phyloP scores from a whole-genome alignment of 2,329 filamentous ascomycete species.

The Lomentospora prolificans region DNA sequence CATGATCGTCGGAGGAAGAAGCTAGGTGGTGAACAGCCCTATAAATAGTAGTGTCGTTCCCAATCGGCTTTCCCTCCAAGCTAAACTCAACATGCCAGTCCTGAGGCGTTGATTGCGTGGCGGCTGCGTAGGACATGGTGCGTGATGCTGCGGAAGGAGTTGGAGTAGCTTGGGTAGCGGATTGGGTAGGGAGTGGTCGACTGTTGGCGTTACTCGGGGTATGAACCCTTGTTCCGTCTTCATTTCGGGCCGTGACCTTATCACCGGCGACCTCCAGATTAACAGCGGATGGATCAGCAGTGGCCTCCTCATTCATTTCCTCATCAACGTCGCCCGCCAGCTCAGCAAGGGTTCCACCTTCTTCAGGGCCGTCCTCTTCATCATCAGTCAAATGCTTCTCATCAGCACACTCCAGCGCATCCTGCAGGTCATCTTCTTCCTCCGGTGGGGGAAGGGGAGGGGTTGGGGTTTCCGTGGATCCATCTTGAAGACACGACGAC shows the following conservation, averaged over 20 bases:
- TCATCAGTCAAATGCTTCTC: constrained; percentile 74
- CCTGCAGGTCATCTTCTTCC: constrained; percentile 52
- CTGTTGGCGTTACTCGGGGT: constrained; percentile 59
- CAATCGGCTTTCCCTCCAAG: constrained; percentile 71
- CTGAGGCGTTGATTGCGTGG: constrained; percentile 68
- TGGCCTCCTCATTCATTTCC: constrained; percentile 61
- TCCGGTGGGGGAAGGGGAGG: constrained; percentile 41
- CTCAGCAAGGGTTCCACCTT: constrained; percentile 57
- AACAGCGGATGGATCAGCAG: constrained; percentile 68
- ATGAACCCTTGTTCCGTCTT: constrained; percentile 78
- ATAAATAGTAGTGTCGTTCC: constrained; percentile 92
- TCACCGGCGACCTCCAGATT: constrained; percentile 85
- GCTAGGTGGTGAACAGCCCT: constrained; percentile 70
- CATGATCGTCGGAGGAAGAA: constrained; percentile 47
- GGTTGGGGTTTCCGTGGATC: constrained; percentile 40
- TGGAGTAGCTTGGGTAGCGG: constrained; percentile 34
- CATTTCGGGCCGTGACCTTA: constrained; percentile 82
- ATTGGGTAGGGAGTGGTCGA: constrained; percentile 27
- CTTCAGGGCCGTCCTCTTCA: constrained; percentile 52
- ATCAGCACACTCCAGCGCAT: constrained; percentile 83
- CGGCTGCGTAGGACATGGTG: constrained; percentile 74
- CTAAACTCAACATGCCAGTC: constrained; percentile 98
- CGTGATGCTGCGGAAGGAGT: constrained; percentile 49
- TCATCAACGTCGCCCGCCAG: constrained; percentile 88
- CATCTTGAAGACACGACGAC: constrained; percentile 50